Percentiles rank a stretch among this genome's conserved stretches.
phyloP scores from a whole-genome alignment of 768 basidiomycete genomes.

The Lyophyllum decastes region DNA sequence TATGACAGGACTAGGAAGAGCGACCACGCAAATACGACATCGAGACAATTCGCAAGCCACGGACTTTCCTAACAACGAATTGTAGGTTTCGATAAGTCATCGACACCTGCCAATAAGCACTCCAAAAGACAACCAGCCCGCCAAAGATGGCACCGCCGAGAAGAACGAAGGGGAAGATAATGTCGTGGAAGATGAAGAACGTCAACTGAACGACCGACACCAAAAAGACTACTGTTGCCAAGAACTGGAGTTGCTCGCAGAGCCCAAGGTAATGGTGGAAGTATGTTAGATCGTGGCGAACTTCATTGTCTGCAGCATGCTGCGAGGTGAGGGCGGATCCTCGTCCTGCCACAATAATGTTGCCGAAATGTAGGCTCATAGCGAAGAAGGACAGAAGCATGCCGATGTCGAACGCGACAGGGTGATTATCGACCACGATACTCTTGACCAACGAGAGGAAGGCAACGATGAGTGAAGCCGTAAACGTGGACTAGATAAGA shows the following conservation, averaged over 20 bases:
- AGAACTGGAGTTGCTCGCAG: slow-evolving; percentile 33
- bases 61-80: slow-evolving; percentile 14
- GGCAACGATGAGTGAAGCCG: slow-evolving; percentile 27
- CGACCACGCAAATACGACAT: background rate
- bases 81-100: slow-evolving; percentile 27
- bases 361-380: slow-evolving; percentile 30
- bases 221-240: slow-evolving; percentile 27
- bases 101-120: slow-evolving; percentile 30
- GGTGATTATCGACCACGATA: slow-evolving; percentile 20
- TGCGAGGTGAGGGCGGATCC: slow-evolving; percentile 26
- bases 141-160: slow-evolving; percentile 20
- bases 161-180: slow-evolving; percentile 28
- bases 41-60: background rate
- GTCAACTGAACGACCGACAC: slow-evolving; percentile 25
- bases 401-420: slow-evolving; percentile 27
- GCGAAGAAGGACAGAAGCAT: slow-evolving; percentile 33
- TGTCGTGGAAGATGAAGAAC: slow-evolving; percentile 30
- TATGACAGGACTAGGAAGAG: background rate
- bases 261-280: slow-evolving; percentile 28
- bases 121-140: slow-evolving; percentile 24
- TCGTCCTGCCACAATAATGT: slow-evolving; percentile 30
- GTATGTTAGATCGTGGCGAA: slow-evolving; percentile 19
- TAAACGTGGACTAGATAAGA: slow-evolving; percentile 28
- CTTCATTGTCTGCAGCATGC: slow-evolving; percentile 6
- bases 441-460: slow-evolving; percentile 26